Evolutionary conservation across 257 asterid genomes (phyloP).

Genomic region (Solanum chiquidenum): DNA sequence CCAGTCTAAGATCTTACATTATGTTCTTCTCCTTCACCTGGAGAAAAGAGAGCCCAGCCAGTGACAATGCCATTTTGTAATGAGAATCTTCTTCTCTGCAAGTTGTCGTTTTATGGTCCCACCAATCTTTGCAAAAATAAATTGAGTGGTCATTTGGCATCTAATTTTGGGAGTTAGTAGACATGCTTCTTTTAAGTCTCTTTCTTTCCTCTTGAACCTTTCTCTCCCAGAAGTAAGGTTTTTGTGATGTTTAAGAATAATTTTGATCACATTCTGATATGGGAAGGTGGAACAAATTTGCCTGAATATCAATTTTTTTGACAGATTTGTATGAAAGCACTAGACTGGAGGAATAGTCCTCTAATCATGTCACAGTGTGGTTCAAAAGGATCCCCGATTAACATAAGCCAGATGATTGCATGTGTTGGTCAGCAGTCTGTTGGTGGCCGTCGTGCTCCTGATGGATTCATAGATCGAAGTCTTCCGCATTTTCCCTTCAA

Average conservation of each 20-base stretch:
- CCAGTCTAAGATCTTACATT: not conserved
- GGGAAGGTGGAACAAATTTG: not conserved
- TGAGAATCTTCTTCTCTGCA: not conserved
- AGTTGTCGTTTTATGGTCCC: not conserved
- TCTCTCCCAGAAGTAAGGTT: not conserved
- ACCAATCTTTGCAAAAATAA: not conserved
- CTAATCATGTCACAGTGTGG: slow-evolving; percentile 97
- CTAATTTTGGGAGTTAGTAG: not conserved
- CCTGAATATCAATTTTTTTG: not conserved
- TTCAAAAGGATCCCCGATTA: slow-evolving; percentile 93
- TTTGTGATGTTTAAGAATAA: not conserved
- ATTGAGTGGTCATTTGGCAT: not conserved
- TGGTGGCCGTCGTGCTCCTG: slow-evolving; percentile 94
- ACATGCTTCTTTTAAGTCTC: not conserved
- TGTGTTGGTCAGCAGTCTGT: slow-evolving; percentile 97
- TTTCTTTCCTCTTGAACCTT: not conserved
- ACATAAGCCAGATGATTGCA: slow-evolving; percentile 96
- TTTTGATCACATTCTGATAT: not conserved
- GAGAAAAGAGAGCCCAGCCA: not conserved
- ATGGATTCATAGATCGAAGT: slow-evolving; percentile 89
- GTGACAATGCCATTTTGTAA: not conserved
- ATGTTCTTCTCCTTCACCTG: not conserved
- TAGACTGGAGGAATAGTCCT: slow-evolving; percentile 94
- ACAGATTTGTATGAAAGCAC: slow-evolving; percentile 71
- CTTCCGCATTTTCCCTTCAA: slow-evolving; percentile 83